A percentile compares a stretch with the other conserved stretches of the same genome.
phyloP scores from a whole-genome alignment of 2,329 filamentous ascomycete genomes.

The Zasmidium citrigriseum region DNA sequence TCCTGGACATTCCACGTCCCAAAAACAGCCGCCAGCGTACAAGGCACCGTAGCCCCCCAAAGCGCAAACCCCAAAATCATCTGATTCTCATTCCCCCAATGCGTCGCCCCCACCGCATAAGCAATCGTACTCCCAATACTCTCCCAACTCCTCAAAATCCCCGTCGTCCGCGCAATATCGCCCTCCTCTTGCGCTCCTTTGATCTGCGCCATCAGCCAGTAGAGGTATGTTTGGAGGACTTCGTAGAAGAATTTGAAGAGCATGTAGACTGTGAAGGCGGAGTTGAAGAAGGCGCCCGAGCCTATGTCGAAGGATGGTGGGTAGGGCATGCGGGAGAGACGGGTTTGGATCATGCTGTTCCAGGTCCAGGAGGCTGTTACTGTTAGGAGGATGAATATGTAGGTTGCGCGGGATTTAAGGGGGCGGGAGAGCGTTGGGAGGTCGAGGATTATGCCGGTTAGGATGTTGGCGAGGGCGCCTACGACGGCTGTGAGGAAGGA shows the following conservation, averaged over 20 bases:
- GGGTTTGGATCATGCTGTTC: constrained; percentile 16
- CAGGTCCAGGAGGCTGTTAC: constrained; percentile 20
- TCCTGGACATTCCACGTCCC: constrained; percentile 17
- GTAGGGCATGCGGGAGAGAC: constrained; percentile 4
- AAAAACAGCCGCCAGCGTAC: constrained; percentile 20
- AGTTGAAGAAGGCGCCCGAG: constrained; percentile 18
- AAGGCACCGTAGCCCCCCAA: constrained; percentile 32
- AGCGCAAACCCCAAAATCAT: constrained; percentile 35
- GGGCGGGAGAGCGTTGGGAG: constrained; percentile 8
- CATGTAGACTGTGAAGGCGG: constrained; percentile 24
- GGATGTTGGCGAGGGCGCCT: constrained; percentile 6
- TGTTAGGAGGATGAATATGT: constrained; percentile 13
- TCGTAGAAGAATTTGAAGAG: constrained; percentile 31
- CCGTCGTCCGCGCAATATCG: constrained; percentile 35
- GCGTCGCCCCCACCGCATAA: constrained; percentile 35
- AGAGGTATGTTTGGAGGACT: constrained; percentile 27
- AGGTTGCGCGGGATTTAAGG: constrained; percentile 16
- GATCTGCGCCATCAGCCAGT: constrained; percentile 30
- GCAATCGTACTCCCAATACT: constrained; percentile 37
- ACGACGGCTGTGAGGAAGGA: constrained; percentile 47
- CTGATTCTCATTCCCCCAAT: constrained; percentile 34
- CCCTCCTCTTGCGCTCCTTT: constrained; percentile 33
- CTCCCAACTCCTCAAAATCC: constrained; percentile 37
- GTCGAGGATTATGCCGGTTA: constrained; percentile 20
- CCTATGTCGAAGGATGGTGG: constrained; percentile 17